phyloP scores from a whole-genome alignment of 192 early-diverging fungal species.

The Backusella australiensis region DNA sequence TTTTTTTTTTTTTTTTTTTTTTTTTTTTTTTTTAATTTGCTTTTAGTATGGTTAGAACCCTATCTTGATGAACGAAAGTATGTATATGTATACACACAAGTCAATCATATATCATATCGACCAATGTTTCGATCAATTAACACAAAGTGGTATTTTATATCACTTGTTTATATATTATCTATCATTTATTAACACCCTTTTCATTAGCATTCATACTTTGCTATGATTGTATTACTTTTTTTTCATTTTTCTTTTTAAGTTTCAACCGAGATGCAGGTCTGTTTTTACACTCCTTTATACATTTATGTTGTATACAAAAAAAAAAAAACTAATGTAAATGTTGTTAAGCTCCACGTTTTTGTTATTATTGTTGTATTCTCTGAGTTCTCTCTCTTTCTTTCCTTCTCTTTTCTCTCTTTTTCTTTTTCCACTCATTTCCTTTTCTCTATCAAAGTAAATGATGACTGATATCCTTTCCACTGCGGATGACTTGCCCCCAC shows the following conservation, averaged over 20 bases:
- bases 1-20: too few relatives aligned
- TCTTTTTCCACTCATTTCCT: neutral
- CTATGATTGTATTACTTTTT: neutral
- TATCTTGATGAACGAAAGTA: neutral
- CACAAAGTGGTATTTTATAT: too few relatives aligned
- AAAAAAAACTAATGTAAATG: neutral
- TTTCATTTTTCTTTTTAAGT: constrained; percentile 3
- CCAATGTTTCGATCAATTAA: neutral
- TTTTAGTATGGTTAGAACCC: neutral
- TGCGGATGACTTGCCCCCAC: neutral
- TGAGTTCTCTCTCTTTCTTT: neutral
- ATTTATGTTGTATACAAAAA: neutral
- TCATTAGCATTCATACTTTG: too few relatives aligned
- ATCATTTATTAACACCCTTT: too few relatives aligned
- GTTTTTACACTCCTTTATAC: neutral
- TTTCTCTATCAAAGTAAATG: neutral
- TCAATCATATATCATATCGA: neutral
- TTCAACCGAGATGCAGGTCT: neutral
- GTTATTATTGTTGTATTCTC: neutral
- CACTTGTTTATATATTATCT: too few relatives aligned
- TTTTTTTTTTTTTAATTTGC: neutral
- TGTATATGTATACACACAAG: neutral
- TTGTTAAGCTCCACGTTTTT: neutral
- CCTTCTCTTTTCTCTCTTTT: neutral
- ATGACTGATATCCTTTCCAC: neutral